Evolutionary conservation across 169 alveolate genomes (phyloP).

Genomic region (Plasmodium blacklocki): DNA sequence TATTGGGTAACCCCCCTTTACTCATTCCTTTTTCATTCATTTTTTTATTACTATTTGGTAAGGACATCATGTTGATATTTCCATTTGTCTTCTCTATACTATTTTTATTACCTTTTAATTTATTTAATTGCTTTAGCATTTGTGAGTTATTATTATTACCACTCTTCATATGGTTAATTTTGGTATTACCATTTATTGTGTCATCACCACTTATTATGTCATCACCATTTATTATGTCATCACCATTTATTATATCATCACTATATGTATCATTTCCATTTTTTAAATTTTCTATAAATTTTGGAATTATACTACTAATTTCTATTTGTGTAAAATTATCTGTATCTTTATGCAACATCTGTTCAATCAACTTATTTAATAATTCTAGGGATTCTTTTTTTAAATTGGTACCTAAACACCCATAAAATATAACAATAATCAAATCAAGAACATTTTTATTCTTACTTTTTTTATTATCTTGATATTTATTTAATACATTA

Average conservation of each 20-base stretch:
- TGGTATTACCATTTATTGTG: background rate
- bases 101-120: background rate
- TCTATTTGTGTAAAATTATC: conserved; percentile 77
- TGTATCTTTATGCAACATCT: conserved; percentile 57
- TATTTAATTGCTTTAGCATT: conserved; percentile 9
- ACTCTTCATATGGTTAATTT: background rate
- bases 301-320: conserved; percentile 65
- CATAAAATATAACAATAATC: conserved; percentile 61
- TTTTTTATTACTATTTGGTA: background rate
- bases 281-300: conserved; percentile 74
- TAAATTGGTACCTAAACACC: conserved; percentile 61
- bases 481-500: conserved; percentile 48
- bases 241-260: conserved; percentile 2
- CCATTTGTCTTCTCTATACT: background rate
- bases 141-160: background rate
- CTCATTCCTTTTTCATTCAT: background rate
- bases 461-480: conserved; percentile 69
- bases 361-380: conserved; percentile 58
- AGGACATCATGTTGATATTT: background rate
- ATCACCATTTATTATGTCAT: background rate
- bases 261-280: conserved; percentile 4
- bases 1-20: background rate
- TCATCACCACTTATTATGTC: background rate
- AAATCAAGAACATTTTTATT: conserved; percentile 56
- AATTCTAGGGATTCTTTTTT: conserved; percentile 56